Percentiles rank a stretch among this genome's conserved stretches.
Evolutionary conservation across 2,329 filamentous ascomycete genomes (phyloP).

Genomic region (Chrysosporium keratinophilum): DNA sequence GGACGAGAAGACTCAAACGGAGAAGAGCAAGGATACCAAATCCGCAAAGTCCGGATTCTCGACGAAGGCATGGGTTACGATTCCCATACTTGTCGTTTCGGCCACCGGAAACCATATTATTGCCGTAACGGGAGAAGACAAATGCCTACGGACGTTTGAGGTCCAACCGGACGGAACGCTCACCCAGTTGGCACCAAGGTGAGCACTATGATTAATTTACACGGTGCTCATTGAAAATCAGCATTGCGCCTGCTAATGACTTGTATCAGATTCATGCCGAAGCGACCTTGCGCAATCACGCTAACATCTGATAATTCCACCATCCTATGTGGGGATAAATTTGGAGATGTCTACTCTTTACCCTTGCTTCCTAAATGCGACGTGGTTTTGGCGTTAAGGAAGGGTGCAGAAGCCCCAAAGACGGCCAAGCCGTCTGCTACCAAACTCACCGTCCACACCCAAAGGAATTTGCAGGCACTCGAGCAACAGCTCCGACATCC

Average conservation of each 20-base stretch:
- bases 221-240: neutral
- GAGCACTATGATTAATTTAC: conserved; percentile 18
- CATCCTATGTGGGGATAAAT: conserved; percentile 84
- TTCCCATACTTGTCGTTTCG: conserved; percentile 59
- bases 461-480: conserved; percentile 48
- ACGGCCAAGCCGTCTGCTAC: conserved; percentile 45
- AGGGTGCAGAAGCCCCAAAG: conserved; percentile 22
- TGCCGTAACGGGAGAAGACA: conserved; percentile 81
- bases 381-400: conserved; percentile 30
- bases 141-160: conserved; percentile 73
- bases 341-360: conserved; percentile 87
- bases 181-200: conserved; percentile 62
- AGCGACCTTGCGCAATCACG: conserved; percentile 68
- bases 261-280: conserved; percentile 62
- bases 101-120: conserved; percentile 58
- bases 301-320: conserved; percentile 59
- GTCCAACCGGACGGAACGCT: conserved; percentile 53
- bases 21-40: conserved; percentile 7
- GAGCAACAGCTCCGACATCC: conserved; percentile 46
- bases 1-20: conserved; percentile 18
- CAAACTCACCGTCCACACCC: conserved; percentile 51
- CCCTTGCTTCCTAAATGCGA: conserved; percentile 50
- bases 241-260: neutral
- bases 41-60: neutral
- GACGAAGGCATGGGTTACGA: conserved; percentile 41